Evolutionary conservation across 2,329 filamentous ascomycete species (phyloP), one percentile per base, ranked within the genome.

Genomic region (Ophiocordyceps camponoti-rufipedis): DNA sequence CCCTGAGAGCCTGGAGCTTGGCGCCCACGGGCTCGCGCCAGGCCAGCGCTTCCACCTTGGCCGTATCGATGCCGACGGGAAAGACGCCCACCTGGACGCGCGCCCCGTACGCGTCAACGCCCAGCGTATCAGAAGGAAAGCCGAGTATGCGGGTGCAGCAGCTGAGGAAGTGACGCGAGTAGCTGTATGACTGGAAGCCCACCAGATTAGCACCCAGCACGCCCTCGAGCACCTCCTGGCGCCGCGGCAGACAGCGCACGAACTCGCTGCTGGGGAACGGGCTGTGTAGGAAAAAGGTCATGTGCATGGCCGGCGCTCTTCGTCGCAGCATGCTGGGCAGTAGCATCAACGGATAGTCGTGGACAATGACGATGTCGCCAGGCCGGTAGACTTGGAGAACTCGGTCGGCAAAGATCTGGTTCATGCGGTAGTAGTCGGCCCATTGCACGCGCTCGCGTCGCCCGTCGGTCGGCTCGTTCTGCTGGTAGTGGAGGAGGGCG

Each of bases 211-310:
- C 78, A 16, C 89, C 88, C 40, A 96, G 70, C 42, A 94, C 79
- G 43, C 91, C 91, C 53, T 91, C 86, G 13, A 96, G 69, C 11
- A 96, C 73, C 59, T 95, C 87, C 62, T 94, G 94, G 53, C 89
- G 78, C 51, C 85, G 78, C 35, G 85, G 84, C 46, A 95, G 69
- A 60, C 88, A 94, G 43, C 88, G 78, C 59, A 95, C 77, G 58
- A 94, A 95, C 63, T 96, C 91, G 69, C 85, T 94, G 64, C 87
- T 94, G 32, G 89, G 89, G 63, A 96, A 96, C 0, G 89, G 89
- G 42, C 86, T 82, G 62, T 96, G 89, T 42, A 96, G 70, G 68
- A 86, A 96, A 68, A 95, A 95, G 45, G 86, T 82, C 57, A 95
- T 88, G 66, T 94, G 93, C 63, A 94, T 85, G 60, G 87, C 85